These are phyloP conservation scores for Eimeria maxima DNA, from an alignment of 169 alveolate genomes.

Conservation along the genomic window DNA sequence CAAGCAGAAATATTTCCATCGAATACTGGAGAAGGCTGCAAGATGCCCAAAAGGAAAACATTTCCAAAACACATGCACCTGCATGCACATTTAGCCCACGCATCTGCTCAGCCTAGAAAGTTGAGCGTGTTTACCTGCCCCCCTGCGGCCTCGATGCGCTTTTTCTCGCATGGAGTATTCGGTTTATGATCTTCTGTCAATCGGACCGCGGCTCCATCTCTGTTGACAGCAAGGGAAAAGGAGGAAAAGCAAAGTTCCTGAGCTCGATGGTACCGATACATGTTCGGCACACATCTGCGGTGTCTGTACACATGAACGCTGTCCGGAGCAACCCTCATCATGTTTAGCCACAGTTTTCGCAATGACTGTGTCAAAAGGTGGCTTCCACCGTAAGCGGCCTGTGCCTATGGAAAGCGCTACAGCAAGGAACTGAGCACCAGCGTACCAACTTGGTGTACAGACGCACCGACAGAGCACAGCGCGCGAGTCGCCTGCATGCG, in stretches of 20 bases:
- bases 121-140: slow-evolving; percentile 58
- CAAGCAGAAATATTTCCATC: too few relatives aligned
- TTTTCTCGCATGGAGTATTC: slow-evolving; percentile 55
- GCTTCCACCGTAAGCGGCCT: too few relatives aligned
- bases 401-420: not conserved
- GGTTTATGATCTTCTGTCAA: slow-evolving; percentile 84
- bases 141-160: slow-evolving; percentile 65
- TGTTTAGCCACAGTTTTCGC: too few relatives aligned
- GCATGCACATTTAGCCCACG: too few relatives aligned
- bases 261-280: not conserved
- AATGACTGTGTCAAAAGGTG: too few relatives aligned
- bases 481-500: slow-evolving; percentile 85
- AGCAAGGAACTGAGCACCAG: not conserved
- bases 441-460: not conserved
- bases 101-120: too few relatives aligned
- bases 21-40: too few relatives aligned
- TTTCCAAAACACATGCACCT: too few relatives aligned
- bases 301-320: not conserved
- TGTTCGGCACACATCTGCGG: not conserved
- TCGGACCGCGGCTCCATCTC: slow-evolving; percentile 73
- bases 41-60: too few relatives aligned
- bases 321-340: too few relatives aligned
- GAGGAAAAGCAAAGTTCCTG: not conserved
- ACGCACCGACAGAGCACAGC: slow-evolving; percentile 76
- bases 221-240: not conserved